Conservation (phyloP, 345 rosid species). For the Eucalyptus sp. region DNA sequence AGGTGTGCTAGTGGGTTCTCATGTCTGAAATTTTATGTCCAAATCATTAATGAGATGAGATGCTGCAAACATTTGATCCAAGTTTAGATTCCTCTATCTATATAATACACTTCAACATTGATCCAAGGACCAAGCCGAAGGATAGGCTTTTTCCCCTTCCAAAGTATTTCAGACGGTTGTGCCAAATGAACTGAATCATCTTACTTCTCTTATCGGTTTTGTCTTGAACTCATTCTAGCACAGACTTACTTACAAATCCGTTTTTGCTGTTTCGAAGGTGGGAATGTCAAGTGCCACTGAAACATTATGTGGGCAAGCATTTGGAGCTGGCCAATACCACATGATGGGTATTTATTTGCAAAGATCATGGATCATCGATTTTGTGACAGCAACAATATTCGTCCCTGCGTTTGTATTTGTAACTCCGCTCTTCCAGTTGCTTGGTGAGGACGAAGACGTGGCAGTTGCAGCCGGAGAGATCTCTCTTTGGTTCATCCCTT, state of each 20-base stretch:
- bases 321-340: constrained; percentile 17
- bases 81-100: not conserved
- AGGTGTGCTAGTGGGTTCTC: not conserved
- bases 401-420: not conserved
- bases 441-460: not conserved
- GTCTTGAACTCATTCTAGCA: not conserved
- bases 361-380: constrained; percentile 3
- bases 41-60: not conserved
- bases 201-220: not conserved
- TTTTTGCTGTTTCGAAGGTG: not conserved
- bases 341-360: constrained; percentile 30
- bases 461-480: not conserved
- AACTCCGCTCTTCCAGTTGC: not conserved
- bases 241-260: not conserved
- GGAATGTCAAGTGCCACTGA: constrained; percentile 37
- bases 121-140: not conserved
- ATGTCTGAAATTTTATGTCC: not conserved
- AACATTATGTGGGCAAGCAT: constrained; percentile 31
- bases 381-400: not conserved
- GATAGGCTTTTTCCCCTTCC: not conserved
- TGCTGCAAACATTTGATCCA: not conserved
- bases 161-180: not conserved
- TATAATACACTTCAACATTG: not conserved
- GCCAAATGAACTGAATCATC: not conserved
- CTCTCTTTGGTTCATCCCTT: not conserved